Evolutionary conservation across 2,329 filamentous ascomycete species (phyloP).

Genomic region (Microascus cirrosus): DNA sequence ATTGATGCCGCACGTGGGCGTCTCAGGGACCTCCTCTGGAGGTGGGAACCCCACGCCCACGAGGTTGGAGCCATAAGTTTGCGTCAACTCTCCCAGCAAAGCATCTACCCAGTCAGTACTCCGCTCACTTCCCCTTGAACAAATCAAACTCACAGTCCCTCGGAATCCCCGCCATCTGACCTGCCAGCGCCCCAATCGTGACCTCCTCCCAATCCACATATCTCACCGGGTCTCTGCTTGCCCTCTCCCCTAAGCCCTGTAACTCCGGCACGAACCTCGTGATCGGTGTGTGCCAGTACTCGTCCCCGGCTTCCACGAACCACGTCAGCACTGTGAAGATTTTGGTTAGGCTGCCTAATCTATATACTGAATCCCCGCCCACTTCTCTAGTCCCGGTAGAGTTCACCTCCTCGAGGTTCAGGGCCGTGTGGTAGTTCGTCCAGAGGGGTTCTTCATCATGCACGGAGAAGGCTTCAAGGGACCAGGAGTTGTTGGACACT

Average conservation of each 20-base stretch:
- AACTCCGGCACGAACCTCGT: slow-evolving; percentile 30
- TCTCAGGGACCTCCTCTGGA: slow-evolving; percentile 3
- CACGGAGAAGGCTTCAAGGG: slow-evolving; percentile 13
- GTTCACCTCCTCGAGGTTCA: slow-evolving; percentile 3
- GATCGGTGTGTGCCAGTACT: slow-evolving; percentile 25
- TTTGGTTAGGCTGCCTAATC: slow-evolving; percentile 31
- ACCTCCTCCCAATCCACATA: slow-evolving; percentile 19
- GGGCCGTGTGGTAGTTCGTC: slow-evolving; percentile 14
- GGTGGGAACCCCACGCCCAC: slow-evolving; percentile 7
- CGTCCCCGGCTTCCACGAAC: slow-evolving; percentile 25
- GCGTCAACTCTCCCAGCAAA: slow-evolving; percentile 7
- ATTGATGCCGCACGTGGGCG: slow-evolving; percentile 7
- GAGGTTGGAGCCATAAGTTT: slow-evolving; percentile 3
- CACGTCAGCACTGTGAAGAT: slow-evolving; percentile 29
- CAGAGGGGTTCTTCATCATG: slow-evolving; percentile 12
- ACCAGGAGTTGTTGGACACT: slow-evolving; percentile 14
- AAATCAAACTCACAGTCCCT: slow-evolving; percentile 18
- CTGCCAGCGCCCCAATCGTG: slow-evolving; percentile 23
- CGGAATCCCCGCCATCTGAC: slow-evolving; percentile 21
- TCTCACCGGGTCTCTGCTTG: slow-evolving; percentile 11
- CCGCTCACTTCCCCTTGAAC: neutral
- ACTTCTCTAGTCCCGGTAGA: slow-evolving; percentile 14
- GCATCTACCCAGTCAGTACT: slow-evolving; percentile 1
- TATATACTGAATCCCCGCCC: slow-evolving; percentile 22
- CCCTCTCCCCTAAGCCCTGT: slow-evolving; percentile 6